Conservation (phyloP, 352 stramenopile genomes). For the Phytophthora ramorum region DNA sequence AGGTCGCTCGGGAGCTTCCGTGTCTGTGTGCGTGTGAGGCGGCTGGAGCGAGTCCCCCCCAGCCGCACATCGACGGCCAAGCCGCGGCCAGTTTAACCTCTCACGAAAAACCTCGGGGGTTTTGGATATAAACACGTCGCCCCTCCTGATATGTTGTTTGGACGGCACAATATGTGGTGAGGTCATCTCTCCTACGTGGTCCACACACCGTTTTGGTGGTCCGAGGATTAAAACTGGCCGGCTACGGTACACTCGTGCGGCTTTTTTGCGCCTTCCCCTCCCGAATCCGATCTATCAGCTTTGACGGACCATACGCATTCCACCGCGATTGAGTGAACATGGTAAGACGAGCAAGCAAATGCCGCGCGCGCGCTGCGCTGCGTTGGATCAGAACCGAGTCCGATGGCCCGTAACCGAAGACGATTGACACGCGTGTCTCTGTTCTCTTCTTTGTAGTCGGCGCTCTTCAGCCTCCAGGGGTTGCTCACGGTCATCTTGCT, state of each 20-base stretch:
- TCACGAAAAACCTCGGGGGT: constrained; percentile 21
- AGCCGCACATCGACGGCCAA: constrained; percentile 35
- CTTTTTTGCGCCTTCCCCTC: constrained; percentile 17
- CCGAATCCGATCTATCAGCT: background rate
- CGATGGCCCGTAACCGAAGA: background rate
- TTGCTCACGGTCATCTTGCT: constrained; percentile 97
- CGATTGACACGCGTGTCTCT: constrained; percentile 11
- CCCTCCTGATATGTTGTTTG: constrained; percentile 1
- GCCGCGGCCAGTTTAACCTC: constrained; percentile 27
- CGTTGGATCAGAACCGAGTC: background rate
- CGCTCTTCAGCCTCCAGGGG: constrained; percentile 97
- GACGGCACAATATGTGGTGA: background rate
- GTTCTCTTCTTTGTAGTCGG: constrained; percentile 71
- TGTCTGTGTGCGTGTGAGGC: constrained; percentile 53
- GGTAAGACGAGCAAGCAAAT: constrained; percentile 22
- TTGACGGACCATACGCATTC: background rate
- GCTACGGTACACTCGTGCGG: constrained; percentile 8
- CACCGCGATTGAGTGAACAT: constrained; percentile 15
- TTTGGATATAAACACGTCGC: constrained; percentile 18
- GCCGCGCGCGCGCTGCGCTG: background rate
- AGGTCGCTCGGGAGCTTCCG: constrained; percentile 41
- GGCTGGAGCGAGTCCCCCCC: constrained; percentile 26
- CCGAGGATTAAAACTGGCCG: constrained; percentile 2
- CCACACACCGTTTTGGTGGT: constrained; percentile 35
- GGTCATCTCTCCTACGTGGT: constrained; percentile 19